Evolutionary conservation across 2,329 filamentous ascomycete species (phyloP).

Genomic region (Amphichorda felina): DNA sequence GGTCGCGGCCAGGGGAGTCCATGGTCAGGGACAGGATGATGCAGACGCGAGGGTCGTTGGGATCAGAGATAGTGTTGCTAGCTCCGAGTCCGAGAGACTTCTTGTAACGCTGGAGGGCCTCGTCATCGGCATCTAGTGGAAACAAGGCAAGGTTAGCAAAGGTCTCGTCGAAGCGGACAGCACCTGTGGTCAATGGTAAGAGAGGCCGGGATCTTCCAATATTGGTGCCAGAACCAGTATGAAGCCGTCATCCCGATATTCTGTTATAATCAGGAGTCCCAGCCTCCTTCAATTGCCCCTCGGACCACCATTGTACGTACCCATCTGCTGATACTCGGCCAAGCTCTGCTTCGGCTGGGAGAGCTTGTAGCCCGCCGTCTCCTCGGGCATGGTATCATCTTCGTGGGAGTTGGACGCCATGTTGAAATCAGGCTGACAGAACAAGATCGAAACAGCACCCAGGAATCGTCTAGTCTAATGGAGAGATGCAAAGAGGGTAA

Average conservation of each 20-base stretch:
- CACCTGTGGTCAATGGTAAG: background rate
- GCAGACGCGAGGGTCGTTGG: slow-evolving; percentile 77
- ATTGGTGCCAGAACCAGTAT: too few relatives aligned
- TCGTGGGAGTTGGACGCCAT: slow-evolving; percentile 58
- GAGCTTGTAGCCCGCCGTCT: slow-evolving; percentile 94
- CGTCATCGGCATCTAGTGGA: slow-evolving; percentile 55
- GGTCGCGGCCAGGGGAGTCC: slow-evolving; percentile 67
- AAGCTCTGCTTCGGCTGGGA: slow-evolving; percentile 94
- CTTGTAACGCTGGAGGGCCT: slow-evolving; percentile 96
- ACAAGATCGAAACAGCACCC: background rate
- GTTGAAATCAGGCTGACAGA: slow-evolving; percentile 10
- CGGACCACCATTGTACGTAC: slow-evolving; percentile 41
- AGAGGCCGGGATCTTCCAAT: background rate
- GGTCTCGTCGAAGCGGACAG: too few relatives aligned
- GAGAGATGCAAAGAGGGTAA: background rate
- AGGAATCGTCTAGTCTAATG: too few relatives aligned
- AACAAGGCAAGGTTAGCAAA: slow-evolving; percentile 1
- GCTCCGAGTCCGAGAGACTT: slow-evolving; percentile 80
- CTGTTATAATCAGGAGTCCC: too few relatives aligned
- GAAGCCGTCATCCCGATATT: too few relatives aligned
- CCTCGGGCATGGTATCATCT: slow-evolving; percentile 76
- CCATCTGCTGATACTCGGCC: slow-evolving; percentile 87
- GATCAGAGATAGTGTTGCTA: slow-evolving; percentile 60
- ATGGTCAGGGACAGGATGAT: slow-evolving; percentile 88
- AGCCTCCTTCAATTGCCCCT: too few relatives aligned